phyloP scores from a whole-genome alignment of 345 rosid species.

The Eutrema japonicum region DNA sequence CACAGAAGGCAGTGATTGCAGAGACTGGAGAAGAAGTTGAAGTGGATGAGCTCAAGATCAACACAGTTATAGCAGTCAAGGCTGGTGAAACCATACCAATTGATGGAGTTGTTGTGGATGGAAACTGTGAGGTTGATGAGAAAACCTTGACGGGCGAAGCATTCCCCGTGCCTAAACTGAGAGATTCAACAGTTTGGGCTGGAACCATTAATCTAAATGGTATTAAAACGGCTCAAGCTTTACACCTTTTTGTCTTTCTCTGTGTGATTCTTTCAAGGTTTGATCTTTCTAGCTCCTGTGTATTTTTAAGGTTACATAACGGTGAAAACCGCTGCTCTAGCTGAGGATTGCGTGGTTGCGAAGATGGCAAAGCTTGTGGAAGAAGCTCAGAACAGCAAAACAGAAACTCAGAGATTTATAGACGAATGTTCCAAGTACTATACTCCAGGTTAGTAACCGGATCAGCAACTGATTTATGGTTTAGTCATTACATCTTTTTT shows the following conservation, averaged over 20 bases:
- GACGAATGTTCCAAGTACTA: constrained; percentile 79
- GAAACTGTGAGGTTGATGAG: constrained; percentile 90
- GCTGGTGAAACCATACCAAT: constrained; percentile 87
- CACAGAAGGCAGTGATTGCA: constrained; percentile 78
- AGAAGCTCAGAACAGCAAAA: constrained; percentile 89
- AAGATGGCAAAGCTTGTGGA: constrained; percentile 92
- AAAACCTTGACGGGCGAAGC: constrained; percentile 89
- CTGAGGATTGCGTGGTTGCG: constrained; percentile 87
- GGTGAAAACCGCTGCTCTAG: constrained; percentile 74
- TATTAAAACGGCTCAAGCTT: constrained; percentile 22
- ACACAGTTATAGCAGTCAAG: constrained; percentile 75
- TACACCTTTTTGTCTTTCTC: background rate
- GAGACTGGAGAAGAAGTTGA: constrained; percentile 84
- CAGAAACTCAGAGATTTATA: constrained; percentile 70
- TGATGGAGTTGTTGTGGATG: constrained; percentile 89
- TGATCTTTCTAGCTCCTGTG: constrained; percentile 6
- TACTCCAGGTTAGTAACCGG: constrained; percentile 67
- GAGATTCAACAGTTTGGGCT: constrained; percentile 79
- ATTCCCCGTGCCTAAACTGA: constrained; percentile 74
- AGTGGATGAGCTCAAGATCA: constrained; percentile 67
- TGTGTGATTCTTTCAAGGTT: background rate
- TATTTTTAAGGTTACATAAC: constrained; percentile 62
- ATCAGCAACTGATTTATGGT: background rate
- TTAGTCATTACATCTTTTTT: background rate
- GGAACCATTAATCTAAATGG: constrained; percentile 93